Base-by-base conservation (phyloP, 1,284 basidiomycete species). In the Cryptococcus hybrid region DNA sequence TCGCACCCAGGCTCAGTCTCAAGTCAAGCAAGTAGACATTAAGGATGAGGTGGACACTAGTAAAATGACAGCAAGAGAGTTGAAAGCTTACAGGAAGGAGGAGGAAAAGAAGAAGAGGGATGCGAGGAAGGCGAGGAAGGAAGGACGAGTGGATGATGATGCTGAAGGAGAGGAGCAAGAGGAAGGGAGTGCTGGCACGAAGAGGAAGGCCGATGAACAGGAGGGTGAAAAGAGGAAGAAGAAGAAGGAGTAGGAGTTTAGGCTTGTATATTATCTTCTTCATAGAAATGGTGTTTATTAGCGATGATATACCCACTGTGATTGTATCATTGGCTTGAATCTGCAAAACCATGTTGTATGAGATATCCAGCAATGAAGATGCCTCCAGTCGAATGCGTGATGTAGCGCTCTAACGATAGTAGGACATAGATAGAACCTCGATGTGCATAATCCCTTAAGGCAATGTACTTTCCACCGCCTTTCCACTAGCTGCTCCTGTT, bases 41-140 rank as follows among this genome's bases (percentile, higher is more conserved):
- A 12, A 48, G 30, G 12, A 12, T 7, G 63, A 58, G 35, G 58
- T 72, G 9, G 73, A 75, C 51, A 62, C 63, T 40, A 57, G 58
- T 37, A 67, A 64, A 55, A 47, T 73, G n/a, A 60, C 54, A 38
- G 57, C 67, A 3, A 61, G 71, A 49, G 68, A 75, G 56, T 59
- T 70, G 13, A 75, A 75, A 63, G 60, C 70, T 61, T 66, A 65
- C 55, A 65, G 70, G 46, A 75, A 77, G 52, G 73, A 75, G 44
- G 67, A 74, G 45, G 73, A 67, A 51, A 71, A 69, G 61, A 60
- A 52, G 48, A 74, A 73, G 63, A 61, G 67, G 37, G 73, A 73
- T 47, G 70, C 60, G 24, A 64, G 69, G 51, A 77, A 77, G 62
- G 71, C 67, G 5, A 62, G 66, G 51, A 77, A 75, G 60, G 71